These are phyloP conservation scores for Pyrenophora teres DNA, from an alignment of 2,329 filamentous ascomycete genomes.

Conservation along the genomic window DNA sequence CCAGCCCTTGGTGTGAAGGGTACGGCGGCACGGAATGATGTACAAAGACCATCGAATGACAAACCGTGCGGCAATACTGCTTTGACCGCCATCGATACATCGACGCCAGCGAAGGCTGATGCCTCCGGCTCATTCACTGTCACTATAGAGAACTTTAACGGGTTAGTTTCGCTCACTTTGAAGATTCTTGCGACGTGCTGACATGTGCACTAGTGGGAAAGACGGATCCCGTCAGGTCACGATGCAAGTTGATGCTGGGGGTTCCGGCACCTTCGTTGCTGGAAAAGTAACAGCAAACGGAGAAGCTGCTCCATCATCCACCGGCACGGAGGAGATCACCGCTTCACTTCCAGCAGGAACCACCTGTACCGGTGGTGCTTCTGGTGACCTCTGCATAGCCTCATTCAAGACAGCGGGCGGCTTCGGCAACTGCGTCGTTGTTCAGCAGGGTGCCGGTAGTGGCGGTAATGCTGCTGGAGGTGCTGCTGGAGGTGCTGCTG, in stretches of 20 bases:
- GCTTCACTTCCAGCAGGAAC: constrained; percentile 8
- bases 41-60: constrained; percentile 1
- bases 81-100: constrained; percentile 6
- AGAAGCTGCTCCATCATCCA: constrained; percentile 5
- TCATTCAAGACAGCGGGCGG: constrained; percentile 9
- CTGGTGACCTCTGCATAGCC: constrained; percentile 4
- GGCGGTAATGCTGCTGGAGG: not conserved
- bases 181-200: too few relatives aligned
- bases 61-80: constrained; percentile 8
- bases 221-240: constrained; percentile 7
- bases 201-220: constrained; percentile 1
- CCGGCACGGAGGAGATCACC: constrained; percentile 8
- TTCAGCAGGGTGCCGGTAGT: constrained; percentile 6
- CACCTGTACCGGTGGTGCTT: constrained; percentile 2
- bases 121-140: constrained; percentile 5
- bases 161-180: too few relatives aligned
- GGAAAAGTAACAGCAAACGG: constrained; percentile 5
- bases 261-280: constrained; percentile 2
- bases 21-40: constrained; percentile 1
- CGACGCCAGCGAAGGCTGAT: constrained; percentile 4
- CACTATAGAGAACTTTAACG: not conserved
- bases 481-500: not conserved
- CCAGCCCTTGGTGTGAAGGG: constrained; percentile 5
- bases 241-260: constrained; percentile 7
- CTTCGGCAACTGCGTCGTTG: constrained; percentile 10